Percentiles rank a stretch among this genome's conserved stretches.
These are phyloP conservation scores for Sarcodon sp. DNA, from an alignment of 768 basidiomycete genomes.

Conservation along the genomic window DNA sequence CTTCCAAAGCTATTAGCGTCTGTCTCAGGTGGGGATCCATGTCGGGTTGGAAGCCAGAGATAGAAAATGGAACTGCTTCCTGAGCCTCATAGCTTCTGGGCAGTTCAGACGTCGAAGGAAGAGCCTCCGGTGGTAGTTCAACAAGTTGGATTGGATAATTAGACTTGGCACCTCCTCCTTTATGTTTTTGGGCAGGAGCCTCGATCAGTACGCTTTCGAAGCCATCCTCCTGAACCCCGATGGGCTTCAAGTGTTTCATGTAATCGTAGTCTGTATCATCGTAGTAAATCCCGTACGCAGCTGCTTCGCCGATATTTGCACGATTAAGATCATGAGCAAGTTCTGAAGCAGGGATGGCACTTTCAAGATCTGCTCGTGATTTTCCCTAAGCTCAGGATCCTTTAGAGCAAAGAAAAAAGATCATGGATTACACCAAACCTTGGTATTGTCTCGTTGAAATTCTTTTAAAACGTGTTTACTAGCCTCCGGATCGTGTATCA, in stretches of 20 bases:
- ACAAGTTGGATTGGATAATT: conserved; percentile 28
- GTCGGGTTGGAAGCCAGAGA: conserved; percentile 85
- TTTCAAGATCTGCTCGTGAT: conserved; percentile 72
- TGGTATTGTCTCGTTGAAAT: conserved; percentile 65
- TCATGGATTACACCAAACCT: conserved; percentile 23
- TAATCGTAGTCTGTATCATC: conserved; percentile 98
- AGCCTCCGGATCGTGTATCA: conserved; percentile 88
- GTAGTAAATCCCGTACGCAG: conserved; percentile 82
- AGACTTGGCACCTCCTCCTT: conserved; percentile 23
- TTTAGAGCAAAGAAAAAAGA: not conserved
- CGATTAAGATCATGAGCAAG: conserved; percentile 29
- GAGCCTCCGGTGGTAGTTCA: conserved; percentile 53
- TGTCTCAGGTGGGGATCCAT: conserved; percentile 96
- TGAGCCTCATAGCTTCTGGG: conserved; percentile 66
- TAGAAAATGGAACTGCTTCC: conserved; percentile 68
- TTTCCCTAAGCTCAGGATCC: conserved; percentile 40
- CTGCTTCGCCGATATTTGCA: conserved; percentile 73
- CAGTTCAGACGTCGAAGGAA: conserved; percentile 65
- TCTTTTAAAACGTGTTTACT: conserved; percentile 82
- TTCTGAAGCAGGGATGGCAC: conserved; percentile 32
- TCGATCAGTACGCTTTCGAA: conserved; percentile 75
- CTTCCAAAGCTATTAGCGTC: conserved; percentile 86
- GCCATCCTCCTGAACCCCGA: conserved; percentile 68
- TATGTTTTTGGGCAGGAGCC: conserved; percentile 37
- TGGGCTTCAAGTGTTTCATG: conserved; percentile 85